A percentile compares a stretch with the other conserved stretches of the same genome.
These are phyloP conservation scores for Metschnikowia lunata DNA, from an alignment of 805 yeast species.

Conservation along the genomic window DNA sequence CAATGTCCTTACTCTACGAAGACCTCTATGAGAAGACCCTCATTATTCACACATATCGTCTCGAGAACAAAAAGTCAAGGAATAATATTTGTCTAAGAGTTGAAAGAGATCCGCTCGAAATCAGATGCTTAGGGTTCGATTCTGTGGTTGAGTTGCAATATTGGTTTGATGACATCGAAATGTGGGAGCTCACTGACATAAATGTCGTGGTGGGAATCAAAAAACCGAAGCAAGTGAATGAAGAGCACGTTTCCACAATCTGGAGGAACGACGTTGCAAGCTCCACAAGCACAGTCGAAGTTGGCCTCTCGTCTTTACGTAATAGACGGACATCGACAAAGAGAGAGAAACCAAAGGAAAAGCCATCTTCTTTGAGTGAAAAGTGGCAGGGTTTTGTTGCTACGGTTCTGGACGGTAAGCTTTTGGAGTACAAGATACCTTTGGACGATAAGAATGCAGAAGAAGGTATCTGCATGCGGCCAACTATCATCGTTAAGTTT, in stretches of 20 bases:
- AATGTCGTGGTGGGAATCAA: constrained; percentile 67
- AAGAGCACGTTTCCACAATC: background rate
- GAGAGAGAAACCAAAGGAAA: background rate
- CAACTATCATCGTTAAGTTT: constrained; percentile 62
- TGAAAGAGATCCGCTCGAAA: constrained; percentile 90
- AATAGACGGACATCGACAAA: background rate
- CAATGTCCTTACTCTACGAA: constrained; percentile 70
- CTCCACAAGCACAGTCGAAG: background rate
- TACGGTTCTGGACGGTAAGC: constrained; percentile 56
- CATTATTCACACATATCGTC: constrained; percentile 68
- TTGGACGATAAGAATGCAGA: constrained; percentile 39
- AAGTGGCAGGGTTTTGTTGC: constrained; percentile 82
- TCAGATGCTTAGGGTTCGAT: constrained; percentile 82
- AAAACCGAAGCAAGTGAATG: constrained; percentile 13
- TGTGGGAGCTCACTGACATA: constrained; percentile 76
- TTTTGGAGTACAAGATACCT: constrained; percentile 54
- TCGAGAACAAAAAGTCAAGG: constrained; percentile 65
- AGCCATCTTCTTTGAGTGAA: background rate
- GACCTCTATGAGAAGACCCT: constrained; percentile 52
- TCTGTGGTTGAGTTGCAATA: constrained; percentile 66
- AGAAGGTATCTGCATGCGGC: constrained; percentile 19
- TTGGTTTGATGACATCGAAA: constrained; percentile 62
- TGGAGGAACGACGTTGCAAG: background rate
- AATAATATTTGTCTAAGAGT: constrained; percentile 80
- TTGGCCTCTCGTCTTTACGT: constrained; percentile 5